A percentile compares a stretch with the other conserved stretches of the same genome.
These are phyloP conservation scores for Coemansia sp. DNA, from an alignment of 192 early-diverging fungal species.

Conservation along the genomic window DNA sequence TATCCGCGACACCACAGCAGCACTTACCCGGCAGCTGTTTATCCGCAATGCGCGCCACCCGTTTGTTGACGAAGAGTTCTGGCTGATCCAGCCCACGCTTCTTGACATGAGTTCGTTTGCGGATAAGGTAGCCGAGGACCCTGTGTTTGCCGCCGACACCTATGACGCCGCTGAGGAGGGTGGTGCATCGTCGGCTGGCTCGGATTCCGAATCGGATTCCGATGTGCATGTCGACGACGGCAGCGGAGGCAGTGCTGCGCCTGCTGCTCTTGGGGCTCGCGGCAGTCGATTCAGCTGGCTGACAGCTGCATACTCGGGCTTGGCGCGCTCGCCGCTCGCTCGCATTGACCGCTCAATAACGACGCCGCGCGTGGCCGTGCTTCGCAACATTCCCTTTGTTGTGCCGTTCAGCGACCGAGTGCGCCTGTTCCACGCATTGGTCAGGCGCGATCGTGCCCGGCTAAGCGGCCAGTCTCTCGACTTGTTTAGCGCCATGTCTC, in stretches of 20 bases:
- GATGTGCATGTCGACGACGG: neutral
- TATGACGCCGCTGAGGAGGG: neutral
- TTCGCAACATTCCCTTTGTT: slow-evolving; percentile 87
- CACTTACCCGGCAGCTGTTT: slow-evolving; percentile 69
- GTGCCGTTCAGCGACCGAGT: slow-evolving; percentile 90
- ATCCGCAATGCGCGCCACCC: slow-evolving; percentile 37
- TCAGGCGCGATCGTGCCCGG: slow-evolving; percentile 63
- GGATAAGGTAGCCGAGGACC: slow-evolving; percentile 45
- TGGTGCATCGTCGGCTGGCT: neutral
- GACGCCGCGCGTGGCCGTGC: slow-evolving; percentile 55
- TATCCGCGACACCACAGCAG: slow-evolving; percentile 62
- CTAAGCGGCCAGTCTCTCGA: slow-evolving; percentile 11
- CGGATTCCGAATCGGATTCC: slow-evolving; percentile 19
- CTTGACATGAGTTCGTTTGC: slow-evolving; percentile 52
- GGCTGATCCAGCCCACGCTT: slow-evolving; percentile 36
- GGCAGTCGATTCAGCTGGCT: slow-evolving; percentile 51
- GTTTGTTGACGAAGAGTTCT: slow-evolving; percentile 47
- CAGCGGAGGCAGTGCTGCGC: neutral
- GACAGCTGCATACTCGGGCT: slow-evolving; percentile 53
- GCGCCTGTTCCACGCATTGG: slow-evolving; percentile 75
- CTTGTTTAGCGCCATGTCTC: slow-evolving; percentile 6
- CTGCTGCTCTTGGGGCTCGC: slow-evolving; percentile 9
- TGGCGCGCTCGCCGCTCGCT: slow-evolving; percentile 20
- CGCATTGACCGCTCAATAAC: slow-evolving; percentile 18
- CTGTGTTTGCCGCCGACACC: slow-evolving; percentile 29